Conservation (phyloP, 208 protist species). For the Acanthamoeba castellanii region DNA sequence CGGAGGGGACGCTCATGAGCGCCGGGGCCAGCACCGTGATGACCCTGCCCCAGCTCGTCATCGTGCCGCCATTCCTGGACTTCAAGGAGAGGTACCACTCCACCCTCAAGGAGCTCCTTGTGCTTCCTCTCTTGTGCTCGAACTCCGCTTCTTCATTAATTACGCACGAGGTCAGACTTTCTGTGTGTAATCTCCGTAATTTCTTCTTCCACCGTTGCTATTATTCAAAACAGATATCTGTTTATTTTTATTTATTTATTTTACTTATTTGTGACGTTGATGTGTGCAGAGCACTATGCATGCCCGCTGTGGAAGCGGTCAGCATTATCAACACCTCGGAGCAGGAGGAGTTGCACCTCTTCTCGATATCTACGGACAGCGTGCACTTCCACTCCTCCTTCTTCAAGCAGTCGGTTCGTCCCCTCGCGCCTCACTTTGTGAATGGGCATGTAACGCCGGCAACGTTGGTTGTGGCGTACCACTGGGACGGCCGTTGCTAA, state of each 20-base stretch:
- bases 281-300: conserved; percentile 51
- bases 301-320: conserved; percentile 65
- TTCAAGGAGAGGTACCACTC: conserved; percentile 60
- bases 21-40: not conserved
- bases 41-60: conserved; percentile 41
- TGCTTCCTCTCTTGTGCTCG: not conserved
- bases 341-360: conserved; percentile 68
- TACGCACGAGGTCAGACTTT: not conserved
- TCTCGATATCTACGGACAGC: conserved; percentile 55
- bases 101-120: not conserved
- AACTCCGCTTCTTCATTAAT: not conserved
- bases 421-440: not conserved
- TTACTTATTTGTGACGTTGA: not conserved
- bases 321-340: conserved; percentile 72
- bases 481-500: too few species aligned
- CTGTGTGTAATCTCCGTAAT: not conserved
- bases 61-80: conserved; percentile 54
- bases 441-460: too few species aligned
- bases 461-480: not conserved
- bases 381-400: conserved; percentile 77
- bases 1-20: not conserved
- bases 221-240: not conserved
- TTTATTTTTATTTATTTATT: not conserved
- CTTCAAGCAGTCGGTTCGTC: conserved; percentile 72
- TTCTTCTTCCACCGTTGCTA: not conserved